These are phyloP conservation scores for Alternaria panax DNA, from an alignment of 2,329 filamentous ascomycete genomes.

Conservation along the genomic window DNA sequence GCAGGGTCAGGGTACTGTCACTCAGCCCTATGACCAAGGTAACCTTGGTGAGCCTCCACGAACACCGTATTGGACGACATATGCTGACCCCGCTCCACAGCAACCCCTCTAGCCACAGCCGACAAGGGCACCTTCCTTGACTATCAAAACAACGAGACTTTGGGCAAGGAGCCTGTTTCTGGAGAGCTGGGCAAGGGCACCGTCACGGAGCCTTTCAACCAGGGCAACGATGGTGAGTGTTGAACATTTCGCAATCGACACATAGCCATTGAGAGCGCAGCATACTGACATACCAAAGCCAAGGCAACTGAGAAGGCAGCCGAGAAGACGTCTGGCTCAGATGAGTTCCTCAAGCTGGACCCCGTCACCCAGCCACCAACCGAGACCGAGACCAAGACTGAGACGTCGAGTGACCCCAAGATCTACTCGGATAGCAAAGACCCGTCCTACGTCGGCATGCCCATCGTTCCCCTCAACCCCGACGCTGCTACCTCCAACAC, in stretches of 20 bases:
- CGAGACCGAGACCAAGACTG: slow-evolving; percentile 6
- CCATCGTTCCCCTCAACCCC: slow-evolving; percentile 30
- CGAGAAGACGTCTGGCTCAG: slow-evolving; percentile 12
- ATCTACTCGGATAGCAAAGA: slow-evolving; percentile 23
- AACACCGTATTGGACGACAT: background rate
- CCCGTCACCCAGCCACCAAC: slow-evolving; percentile 15
- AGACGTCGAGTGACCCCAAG: slow-evolving; percentile 14
- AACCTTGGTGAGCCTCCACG: slow-evolving; percentile 62
- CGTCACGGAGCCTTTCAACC: slow-evolving; percentile 77
- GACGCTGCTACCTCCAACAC: slow-evolving; percentile 28
- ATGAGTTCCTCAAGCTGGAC: slow-evolving; percentile 27
- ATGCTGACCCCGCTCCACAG: slow-evolving; percentile 18
- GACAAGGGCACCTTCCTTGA: slow-evolving; percentile 19
- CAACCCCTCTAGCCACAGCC: slow-evolving; percentile 22
- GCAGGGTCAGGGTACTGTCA: slow-evolving; percentile 69
- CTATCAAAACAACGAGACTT: slow-evolving; percentile 42
- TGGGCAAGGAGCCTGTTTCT: slow-evolving; percentile 72
- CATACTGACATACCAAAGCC: slow-evolving; percentile 8
- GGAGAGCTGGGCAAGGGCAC: slow-evolving; percentile 73
- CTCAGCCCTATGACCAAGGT: slow-evolving; percentile 80
- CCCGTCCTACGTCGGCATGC: slow-evolving; percentile 22
- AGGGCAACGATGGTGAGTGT: slow-evolving; percentile 64
- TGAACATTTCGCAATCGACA: background rate
- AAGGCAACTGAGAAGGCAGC: slow-evolving; percentile 9
- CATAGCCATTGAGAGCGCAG: background rate